phyloP scores from a whole-genome alignment of 768 basidiomycete genomes.

The Pleurotus pulmonarius region DNA sequence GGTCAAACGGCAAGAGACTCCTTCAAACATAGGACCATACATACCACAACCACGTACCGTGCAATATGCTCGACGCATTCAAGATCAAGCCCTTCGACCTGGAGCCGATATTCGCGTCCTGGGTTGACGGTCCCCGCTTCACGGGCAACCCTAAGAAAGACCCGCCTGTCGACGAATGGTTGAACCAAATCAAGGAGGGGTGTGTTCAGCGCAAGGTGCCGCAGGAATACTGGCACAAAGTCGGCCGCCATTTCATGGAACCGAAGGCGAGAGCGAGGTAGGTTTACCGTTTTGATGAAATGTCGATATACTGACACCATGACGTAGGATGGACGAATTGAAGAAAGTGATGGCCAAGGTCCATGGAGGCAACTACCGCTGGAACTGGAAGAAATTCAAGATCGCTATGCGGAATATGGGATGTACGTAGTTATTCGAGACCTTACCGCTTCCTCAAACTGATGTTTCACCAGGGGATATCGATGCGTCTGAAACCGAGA shows the following conservation, averaged over 20 bases:
- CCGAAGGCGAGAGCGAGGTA: constrained; percentile 61
- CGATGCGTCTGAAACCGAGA: constrained; percentile 53
- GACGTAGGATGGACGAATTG: constrained; percentile 53
- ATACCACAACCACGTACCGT: constrained; percentile 1
- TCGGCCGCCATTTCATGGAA: constrained; percentile 74
- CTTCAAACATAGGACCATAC: neutral
- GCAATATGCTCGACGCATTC: constrained; percentile 66
- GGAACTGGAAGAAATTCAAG: constrained; percentile 83
- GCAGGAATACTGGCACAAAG: constrained; percentile 81
- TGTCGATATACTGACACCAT: neutral
- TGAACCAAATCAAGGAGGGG: constrained; percentile 67
- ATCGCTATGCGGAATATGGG: constrained; percentile 80
- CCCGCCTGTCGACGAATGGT: constrained; percentile 67
- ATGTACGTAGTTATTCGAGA: constrained; percentile 44
- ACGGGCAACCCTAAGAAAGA: constrained; percentile 69
- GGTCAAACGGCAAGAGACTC: neutral
- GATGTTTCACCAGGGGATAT: constrained; percentile 53
- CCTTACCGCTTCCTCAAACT: neutral
- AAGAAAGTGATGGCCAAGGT: constrained; percentile 72
- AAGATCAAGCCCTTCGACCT: constrained; percentile 78
- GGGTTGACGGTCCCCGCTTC: constrained; percentile 67
- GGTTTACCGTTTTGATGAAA: constrained; percentile 3
- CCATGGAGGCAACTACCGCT: constrained; percentile 72
- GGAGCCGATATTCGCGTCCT: constrained; percentile 59
- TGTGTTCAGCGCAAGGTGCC: constrained; percentile 69